These are phyloP conservation scores for Amoebophrya sp. DNA, from an alignment of 169 alveolate genomes.

Conservation along the genomic window DNA sequence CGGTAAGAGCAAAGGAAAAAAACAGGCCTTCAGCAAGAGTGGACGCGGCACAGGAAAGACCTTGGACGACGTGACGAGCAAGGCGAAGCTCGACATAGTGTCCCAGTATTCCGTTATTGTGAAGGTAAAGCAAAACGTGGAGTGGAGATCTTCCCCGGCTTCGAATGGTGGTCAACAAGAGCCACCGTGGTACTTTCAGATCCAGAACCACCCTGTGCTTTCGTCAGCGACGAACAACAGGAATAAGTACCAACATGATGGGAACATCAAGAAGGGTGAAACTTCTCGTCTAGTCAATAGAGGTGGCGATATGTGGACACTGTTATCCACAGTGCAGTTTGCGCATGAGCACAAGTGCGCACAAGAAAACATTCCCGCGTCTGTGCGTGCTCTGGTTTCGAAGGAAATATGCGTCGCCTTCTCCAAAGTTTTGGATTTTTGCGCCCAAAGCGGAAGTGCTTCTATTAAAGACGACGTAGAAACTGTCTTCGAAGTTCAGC, in stretches of 20 bases:
- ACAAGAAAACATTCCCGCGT: not conserved
- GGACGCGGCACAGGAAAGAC: not conserved
- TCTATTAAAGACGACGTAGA: not conserved
- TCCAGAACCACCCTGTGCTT: not conserved
- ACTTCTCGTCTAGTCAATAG: too few species aligned
- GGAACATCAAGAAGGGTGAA: too few species aligned
- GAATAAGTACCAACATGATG: not conserved
- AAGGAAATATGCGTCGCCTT: not conserved
- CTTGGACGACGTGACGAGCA: not conserved
- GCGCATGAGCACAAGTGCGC: not conserved
- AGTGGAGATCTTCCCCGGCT: too few species aligned
- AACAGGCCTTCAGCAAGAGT: not conserved
- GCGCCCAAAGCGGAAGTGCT: not conserved
- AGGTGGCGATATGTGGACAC: too few species aligned
- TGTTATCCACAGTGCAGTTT: not conserved
- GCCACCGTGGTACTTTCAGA: not conserved
- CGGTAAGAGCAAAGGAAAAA: not conserved
- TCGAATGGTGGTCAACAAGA: too few species aligned
- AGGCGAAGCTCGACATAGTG: not conserved
- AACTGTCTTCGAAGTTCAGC: not conserved
- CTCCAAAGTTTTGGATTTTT: not conserved
- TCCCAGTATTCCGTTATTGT: not conserved
- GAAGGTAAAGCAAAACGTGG: too few species aligned
- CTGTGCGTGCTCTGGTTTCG: not conserved
- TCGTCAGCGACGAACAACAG: not conserved